Conservation (phyloP, 2,329 filamentous ascomycete genomes). For the Aspergillus thermomutatus region DNA sequence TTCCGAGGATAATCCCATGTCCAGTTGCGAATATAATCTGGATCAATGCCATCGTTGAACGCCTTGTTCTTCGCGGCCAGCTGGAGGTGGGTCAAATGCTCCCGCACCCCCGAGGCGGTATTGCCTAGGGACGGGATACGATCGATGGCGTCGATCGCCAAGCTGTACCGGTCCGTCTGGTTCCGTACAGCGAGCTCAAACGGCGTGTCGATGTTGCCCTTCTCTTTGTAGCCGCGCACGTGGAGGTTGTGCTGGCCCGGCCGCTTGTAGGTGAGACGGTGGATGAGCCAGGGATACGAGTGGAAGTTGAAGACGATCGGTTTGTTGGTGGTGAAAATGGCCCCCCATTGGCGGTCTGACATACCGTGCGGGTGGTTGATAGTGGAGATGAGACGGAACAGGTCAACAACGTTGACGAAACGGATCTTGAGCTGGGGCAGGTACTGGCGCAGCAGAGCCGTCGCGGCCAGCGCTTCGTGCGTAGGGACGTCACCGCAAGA, state of each 20-base stretch:
- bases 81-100: slow-evolving; percentile 63
- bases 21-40: slow-evolving; percentile 63
- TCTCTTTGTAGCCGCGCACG: slow-evolving; percentile 77
- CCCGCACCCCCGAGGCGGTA: slow-evolving; percentile 58
- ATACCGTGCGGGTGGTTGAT: slow-evolving; percentile 71
- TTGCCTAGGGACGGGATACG: slow-evolving; percentile 62
- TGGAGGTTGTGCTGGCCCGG: slow-evolving; percentile 65
- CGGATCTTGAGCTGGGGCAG: slow-evolving; percentile 72
- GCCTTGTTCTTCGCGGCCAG: slow-evolving; percentile 62
- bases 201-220: slow-evolving; percentile 80
- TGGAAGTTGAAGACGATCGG: slow-evolving; percentile 84
- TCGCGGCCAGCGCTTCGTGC: slow-evolving; percentile 70
- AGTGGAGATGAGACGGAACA: slow-evolving; percentile 73
- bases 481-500: slow-evolving; percentile 73
- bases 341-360: slow-evolving; percentile 61
- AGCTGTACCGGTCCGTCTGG: slow-evolving; percentile 70
- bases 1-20: slow-evolving; percentile 52
- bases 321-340: slow-evolving; percentile 68
- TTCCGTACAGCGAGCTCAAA: slow-evolving; percentile 76
- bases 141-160: slow-evolving; percentile 75
- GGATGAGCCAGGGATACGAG: slow-evolving; percentile 76
- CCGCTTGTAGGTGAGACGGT: slow-evolving; percentile 72
- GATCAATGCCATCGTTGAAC: slow-evolving; percentile 69
- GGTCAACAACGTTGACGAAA: slow-evolving; percentile 75
- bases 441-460: slow-evolving; percentile 67